phyloP scores from a whole-genome alignment of 2,329 filamentous ascomycete genomes.

The Monosporascus sp. region DNA sequence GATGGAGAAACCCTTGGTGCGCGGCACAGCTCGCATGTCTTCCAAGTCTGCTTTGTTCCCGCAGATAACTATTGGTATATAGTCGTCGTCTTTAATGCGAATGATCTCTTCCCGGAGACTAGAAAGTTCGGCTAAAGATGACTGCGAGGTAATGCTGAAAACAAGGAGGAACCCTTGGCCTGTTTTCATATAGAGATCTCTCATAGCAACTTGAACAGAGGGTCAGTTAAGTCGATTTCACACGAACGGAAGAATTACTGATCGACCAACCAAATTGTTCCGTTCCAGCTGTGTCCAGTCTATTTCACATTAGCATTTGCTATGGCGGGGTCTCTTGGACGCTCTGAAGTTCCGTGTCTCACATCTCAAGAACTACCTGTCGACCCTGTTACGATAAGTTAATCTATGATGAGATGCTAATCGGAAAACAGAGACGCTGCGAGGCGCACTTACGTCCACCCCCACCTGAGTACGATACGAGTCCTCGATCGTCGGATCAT shows the following conservation, averaged over 20 bases:
- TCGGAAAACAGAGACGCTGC: slow-evolving; percentile 5
- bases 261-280: slow-evolving; percentile 78
- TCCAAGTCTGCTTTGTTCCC: slow-evolving; percentile 90
- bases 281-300: slow-evolving; percentile 83
- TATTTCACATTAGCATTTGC: slow-evolving; percentile 31
- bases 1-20: slow-evolving; percentile 74
- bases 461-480: slow-evolving; percentile 70
- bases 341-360: slow-evolving; percentile 30
- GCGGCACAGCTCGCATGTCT: slow-evolving; percentile 73
- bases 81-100: slow-evolving; percentile 83
- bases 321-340: slow-evolving; percentile 14
- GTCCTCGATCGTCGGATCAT: slow-evolving; percentile 74
- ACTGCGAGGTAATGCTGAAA: slow-evolving; percentile 82
- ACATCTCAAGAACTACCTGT: slow-evolving; percentile 88
- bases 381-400: slow-evolving; percentile 55
- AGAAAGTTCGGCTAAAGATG: slow-evolving; percentile 75
- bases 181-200: slow-evolving; percentile 88
- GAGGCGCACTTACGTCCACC: slow-evolving; percentile 66
- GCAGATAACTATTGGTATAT: slow-evolving; percentile 81
- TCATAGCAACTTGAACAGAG: slow-evolving; percentile 48
- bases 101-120: slow-evolving; percentile 84
- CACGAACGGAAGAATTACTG: slow-evolving; percentile 2
- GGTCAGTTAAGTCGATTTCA: slow-evolving; percentile 15
- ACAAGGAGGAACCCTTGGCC: slow-evolving; percentile 88
- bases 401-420: slow-evolving; percentile 20